Percentiles rank a stretch among this genome's conserved stretches.
These are phyloP conservation scores for Beauveria sp. DNA, from an alignment of 2,329 filamentous ascomycete species.

Conservation along the genomic window DNA sequence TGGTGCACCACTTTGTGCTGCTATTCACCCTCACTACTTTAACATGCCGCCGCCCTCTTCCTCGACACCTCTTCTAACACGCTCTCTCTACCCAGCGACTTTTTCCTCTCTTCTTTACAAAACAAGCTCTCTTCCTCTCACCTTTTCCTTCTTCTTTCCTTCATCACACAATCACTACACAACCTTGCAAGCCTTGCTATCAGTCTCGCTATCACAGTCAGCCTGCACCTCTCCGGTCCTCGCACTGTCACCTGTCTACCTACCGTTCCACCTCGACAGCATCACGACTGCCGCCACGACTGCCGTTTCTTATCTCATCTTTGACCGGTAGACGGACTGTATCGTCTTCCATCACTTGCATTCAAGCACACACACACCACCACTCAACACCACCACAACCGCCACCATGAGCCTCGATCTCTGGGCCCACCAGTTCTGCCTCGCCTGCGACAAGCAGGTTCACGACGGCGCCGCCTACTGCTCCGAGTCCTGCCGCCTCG, in stretches of 20 bases:
- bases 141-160: background rate
- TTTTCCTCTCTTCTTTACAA: background rate
- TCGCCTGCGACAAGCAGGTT: constrained; percentile 73
- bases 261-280: background rate
- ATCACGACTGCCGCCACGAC: constrained; percentile 1
- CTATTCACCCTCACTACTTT: background rate
- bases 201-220: background rate
- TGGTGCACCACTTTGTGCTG: background rate
- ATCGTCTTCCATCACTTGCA: too few relatives aligned
- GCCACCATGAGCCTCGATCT: constrained; percentile 47
- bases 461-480: constrained; percentile 80
- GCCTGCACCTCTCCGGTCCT: background rate
- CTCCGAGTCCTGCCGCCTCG: constrained; percentile 82
- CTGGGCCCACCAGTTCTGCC: constrained; percentile 90
- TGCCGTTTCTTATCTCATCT: background rate
- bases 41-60: constrained; percentile 10
- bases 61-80: background rate
- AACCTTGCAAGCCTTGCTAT: background rate
- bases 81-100: background rate
- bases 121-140: background rate
- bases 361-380: background rate
- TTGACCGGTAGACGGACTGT: background rate
- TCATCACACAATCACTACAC: background rate
- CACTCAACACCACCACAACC: constrained; percentile 15
- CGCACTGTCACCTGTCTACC: background rate